Evolutionary conservation across 2,329 filamentous ascomycete species (phyloP).

Genomic region (Neopestalotiopsis rosae): DNA sequence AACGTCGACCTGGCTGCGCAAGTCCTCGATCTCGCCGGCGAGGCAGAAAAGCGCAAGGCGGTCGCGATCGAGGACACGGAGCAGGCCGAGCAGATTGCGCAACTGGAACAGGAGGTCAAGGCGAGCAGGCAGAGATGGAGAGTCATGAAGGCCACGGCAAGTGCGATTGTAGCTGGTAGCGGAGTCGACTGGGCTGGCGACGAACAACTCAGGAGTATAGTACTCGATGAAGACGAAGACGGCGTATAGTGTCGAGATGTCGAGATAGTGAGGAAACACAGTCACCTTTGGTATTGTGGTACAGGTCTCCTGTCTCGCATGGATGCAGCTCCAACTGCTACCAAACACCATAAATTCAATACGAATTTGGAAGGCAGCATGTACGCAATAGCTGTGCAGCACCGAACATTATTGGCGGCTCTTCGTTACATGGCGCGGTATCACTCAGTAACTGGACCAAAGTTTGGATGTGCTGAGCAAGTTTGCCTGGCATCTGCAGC

Average conservation of each 20-base stretch:
- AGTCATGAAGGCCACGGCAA: slow-evolving; percentile 79
- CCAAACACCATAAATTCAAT: too few relatives aligned
- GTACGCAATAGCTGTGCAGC: too few relatives aligned
- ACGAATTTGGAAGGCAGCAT: too few relatives aligned
- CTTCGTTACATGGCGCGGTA: too few relatives aligned
- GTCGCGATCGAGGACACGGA: slow-evolving; percentile 56
- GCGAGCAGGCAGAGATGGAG: slow-evolving; percentile 71
- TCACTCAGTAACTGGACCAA: too few relatives aligned
- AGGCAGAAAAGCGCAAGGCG: slow-evolving; percentile 57
- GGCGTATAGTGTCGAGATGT: slow-evolving; percentile 1
- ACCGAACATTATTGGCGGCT: too few relatives aligned
- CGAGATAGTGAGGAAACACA: background rate
- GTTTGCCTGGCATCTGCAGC: too few relatives aligned
- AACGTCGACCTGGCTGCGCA: slow-evolving; percentile 69
- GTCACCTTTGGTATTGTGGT: background rate
- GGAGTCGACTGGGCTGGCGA: slow-evolving; percentile 83
- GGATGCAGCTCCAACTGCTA: too few relatives aligned
- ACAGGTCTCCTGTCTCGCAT: background rate
- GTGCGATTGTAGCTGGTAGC: slow-evolving; percentile 79
- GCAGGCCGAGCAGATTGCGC: slow-evolving; percentile 59
- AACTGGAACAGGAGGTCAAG: slow-evolving; percentile 64
- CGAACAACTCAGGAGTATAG: slow-evolving; percentile 69
- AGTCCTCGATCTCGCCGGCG: slow-evolving; percentile 66
- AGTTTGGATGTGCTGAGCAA: too few relatives aligned
- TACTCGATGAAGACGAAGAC: slow-evolving; percentile 61